Evolutionary conservation across 768 basidiomycete genomes (phyloP).

Genomic region (Tylopilus vinaceipallidus): DNA sequence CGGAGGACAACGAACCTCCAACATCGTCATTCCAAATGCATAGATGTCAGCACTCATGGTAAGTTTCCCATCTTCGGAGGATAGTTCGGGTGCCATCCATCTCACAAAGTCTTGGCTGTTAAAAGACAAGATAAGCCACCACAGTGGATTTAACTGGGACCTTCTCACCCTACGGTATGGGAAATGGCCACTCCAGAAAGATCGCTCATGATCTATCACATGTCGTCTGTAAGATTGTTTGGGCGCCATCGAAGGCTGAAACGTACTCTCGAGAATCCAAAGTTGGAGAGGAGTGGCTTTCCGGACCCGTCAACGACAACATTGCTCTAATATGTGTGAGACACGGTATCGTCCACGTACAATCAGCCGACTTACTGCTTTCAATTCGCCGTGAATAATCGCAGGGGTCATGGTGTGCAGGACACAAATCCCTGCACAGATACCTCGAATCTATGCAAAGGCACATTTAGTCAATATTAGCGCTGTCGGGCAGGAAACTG

Average conservation of each 20-base stretch:
- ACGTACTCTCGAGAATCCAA: not conserved
- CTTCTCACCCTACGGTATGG: no score
- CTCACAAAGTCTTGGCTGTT: not conserved
- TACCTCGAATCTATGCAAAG: not conserved
- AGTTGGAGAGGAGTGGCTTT: no score
- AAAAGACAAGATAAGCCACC: not conserved
- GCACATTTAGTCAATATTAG: not conserved
- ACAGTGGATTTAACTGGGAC: no score
- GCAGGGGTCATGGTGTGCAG: not conserved
- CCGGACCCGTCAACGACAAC: not conserved
- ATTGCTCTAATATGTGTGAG: not conserved
- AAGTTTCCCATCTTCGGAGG: not conserved
- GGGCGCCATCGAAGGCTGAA: no score
- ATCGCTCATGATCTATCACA: not conserved
- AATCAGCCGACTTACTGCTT: not conserved
- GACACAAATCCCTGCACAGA: not conserved
- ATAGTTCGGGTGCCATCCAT: not conserved
- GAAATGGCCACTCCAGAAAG: not conserved
- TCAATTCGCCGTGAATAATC: not conserved
- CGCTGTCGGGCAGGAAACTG: not conserved
- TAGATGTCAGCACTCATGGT: not conserved
- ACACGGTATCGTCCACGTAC: not conserved
- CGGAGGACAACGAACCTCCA: not conserved
- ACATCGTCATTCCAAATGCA: not conserved
- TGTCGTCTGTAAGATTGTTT: not conserved